phyloP scores from a whole-genome alignment of 257 asterid species.

The Salvia splendens region DNA sequence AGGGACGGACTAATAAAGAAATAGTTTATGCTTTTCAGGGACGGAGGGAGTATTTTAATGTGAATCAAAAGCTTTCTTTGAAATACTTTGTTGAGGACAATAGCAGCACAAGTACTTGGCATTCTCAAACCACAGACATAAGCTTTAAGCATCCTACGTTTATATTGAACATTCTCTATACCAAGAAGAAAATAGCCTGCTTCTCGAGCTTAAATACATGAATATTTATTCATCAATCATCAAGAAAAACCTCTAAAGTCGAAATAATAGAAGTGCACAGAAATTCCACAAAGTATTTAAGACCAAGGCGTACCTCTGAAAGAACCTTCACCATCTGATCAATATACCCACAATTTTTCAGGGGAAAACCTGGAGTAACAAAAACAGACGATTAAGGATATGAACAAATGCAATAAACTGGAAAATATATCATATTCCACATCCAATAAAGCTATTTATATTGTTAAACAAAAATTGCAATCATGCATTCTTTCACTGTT shows the following conservation, averaged over 20 bases:
- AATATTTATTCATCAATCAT: constrained; percentile 26
- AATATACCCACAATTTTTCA: constrained; percentile 89
- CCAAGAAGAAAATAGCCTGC: constrained; percentile 15
- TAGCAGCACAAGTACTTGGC: constrained; percentile 26
- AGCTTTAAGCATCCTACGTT: not conserved
- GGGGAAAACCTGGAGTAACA: constrained; percentile 80
- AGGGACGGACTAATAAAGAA: no score
- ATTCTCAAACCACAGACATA: constrained; percentile 16
- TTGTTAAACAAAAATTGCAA: constrained; percentile 20
- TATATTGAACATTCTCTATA: not conserved
- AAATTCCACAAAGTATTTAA: constrained; percentile 15
- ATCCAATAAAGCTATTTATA: constrained; percentile 18
- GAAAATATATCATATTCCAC: constrained; percentile 32
- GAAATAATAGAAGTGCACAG: constrained; percentile 10
- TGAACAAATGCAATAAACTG: constrained; percentile 28
- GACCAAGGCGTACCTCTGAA: constrained; percentile 61
- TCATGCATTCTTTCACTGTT: constrained; percentile 14
- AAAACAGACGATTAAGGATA: constrained; percentile 36
- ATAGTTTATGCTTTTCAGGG: no score
- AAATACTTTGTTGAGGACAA: not conserved
- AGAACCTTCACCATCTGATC: constrained; percentile 97
- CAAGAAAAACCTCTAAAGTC: constrained; percentile 20
- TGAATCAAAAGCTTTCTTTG: not conserved
- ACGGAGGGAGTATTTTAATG: no score
- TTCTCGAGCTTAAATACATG: constrained; percentile 27